Evolutionary conservation across 345 rosid genomes (phyloP), one percentile per base, ranked within the genome.

Genomic region (Rhodamnia argentea): DNA sequence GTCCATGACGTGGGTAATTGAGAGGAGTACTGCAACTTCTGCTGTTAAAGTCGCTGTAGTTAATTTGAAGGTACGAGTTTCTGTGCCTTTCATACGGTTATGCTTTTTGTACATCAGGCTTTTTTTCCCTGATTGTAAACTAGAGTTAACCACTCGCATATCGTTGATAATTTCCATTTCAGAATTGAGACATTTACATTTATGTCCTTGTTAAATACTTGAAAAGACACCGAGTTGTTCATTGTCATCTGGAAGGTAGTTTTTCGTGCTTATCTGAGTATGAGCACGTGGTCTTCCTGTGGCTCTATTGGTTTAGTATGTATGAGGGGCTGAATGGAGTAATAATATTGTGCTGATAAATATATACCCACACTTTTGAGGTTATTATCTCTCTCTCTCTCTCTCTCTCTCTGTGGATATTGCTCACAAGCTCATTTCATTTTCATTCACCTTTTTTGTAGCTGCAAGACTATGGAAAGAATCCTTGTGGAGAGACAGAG

Each of bases 1-100:
- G 89, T 93, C 95, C 87, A 93, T 93, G 95, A 90, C 96, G 26
- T 93, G 95, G 96, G 92, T 88, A 60, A 89, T 93, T 60, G 96
- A 94, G 88, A 90, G 91, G 83, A 92, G 90, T 88, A 92, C 86
- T 78, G 86, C 87, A 62, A 82, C 88, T 24, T 85, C 91, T 47
- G 89, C 88, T 70, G 89, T 86, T 84, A 92, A 91, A 90, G 92
- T 93, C 5, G 96, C 95, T 88, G 90, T 88, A 62, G 91, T 94
- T 88, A 93, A 91, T 89, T 87, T 94, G 90, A 94, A 94, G 94
- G 95, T 92, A 87, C 29, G 53, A 5, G 24, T 84, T 52, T 59
- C 60, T 86, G 2, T 83, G 52, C 83, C 56, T 87, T 74, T 82
- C 13, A 40, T 84, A 13, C 37, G 84, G 44, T n/a, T 82, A 27